These are phyloP conservation scores for Pseudodiploospora longispora DNA, from an alignment of 2,329 filamentous ascomycete genomes.

Conservation along the genomic window DNA sequence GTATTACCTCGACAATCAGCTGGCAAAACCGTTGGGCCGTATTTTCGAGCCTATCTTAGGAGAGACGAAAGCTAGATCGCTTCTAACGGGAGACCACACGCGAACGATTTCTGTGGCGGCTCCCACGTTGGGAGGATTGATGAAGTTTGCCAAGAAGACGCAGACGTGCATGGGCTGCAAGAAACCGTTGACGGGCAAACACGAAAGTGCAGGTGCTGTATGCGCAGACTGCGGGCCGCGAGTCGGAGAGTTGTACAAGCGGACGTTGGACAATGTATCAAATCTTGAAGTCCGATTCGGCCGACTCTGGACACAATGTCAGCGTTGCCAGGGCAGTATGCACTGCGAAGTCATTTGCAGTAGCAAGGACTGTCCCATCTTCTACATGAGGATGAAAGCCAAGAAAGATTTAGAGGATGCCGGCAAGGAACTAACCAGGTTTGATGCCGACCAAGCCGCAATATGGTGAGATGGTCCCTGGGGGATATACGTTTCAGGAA, in stretches of 20 bases:
- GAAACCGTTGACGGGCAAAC: conserved; percentile 76
- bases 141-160: conserved; percentile 98
- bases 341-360: conserved; percentile 98
- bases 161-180: conserved; percentile 99
- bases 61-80: conserved; percentile 77
- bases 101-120: conserved; percentile 89
- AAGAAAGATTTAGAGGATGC: conserved; percentile 98
- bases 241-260: conserved; percentile 87
- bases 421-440: conserved; percentile 80
- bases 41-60: conserved; percentile 98
- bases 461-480: conserved; percentile 34
- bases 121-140: conserved; percentile 82
- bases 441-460: conserved; percentile 76
- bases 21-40: conserved; percentile 84
- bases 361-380: conserved; percentile 94
- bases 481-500: no score
- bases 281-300: conserved; percentile 92
- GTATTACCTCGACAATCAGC: conserved; percentile 97
- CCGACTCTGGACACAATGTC: conserved; percentile 94
- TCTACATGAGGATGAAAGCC: conserved; percentile 99
- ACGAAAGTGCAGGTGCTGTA: conserved; percentile 77
- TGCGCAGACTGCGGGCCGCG: conserved; percentile 79
- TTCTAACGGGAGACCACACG: conserved; percentile 89
- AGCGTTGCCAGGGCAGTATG: conserved; percentile 94
- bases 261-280: conserved; percentile 77